phyloP scores from a whole-genome alignment of 257 asterid species.

The Fraxinus quadrangulata region DNA sequence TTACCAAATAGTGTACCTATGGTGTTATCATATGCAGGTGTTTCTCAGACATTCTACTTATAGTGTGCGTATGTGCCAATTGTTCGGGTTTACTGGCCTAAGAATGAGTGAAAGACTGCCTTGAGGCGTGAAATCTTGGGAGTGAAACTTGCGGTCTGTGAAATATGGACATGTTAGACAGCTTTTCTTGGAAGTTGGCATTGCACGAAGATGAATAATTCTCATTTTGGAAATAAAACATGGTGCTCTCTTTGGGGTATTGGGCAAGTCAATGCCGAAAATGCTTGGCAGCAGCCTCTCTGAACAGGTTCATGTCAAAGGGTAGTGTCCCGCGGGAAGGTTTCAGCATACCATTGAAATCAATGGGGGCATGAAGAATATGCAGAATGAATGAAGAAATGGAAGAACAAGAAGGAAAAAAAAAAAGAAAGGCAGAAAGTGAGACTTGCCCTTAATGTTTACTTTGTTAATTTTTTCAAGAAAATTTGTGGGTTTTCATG shows the following conservation, averaged over 20 bases:
- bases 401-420: slow-evolving; percentile 6
- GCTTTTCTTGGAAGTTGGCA: slow-evolving; percentile 29
- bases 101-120: too few species aligned
- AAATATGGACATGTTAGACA: slow-evolving; percentile 9
- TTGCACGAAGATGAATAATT: slow-evolving; percentile 46
- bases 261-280: slow-evolving; percentile 53
- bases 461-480: not conserved
- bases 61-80: too few species aligned
- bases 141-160: too few species aligned
- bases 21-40: too few species aligned
- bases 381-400: slow-evolving; percentile 15
- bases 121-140: too few species aligned
- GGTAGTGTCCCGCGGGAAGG: slow-evolving; percentile 59
- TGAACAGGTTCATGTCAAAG: slow-evolving; percentile 41
- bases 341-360: slow-evolving; percentile 46
- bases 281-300: slow-evolving; percentile 52
- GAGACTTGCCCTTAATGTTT: slow-evolving; percentile 23
- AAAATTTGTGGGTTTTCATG: slow-evolving; percentile 3
- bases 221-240: slow-evolving; percentile 48
- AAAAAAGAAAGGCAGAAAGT: slow-evolving; percentile 5
- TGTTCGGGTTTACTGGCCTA: too few species aligned
- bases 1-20: too few species aligned
- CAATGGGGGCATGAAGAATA: slow-evolving; percentile 52
- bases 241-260: slow-evolving; percentile 41
- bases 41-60: too few species aligned